Percentiles rank a stretch among this genome's conserved stretches.
Evolutionary conservation across 129 eudicot species (phyloP).

Genomic region (Chrysanthemum seticuspe): DNA sequence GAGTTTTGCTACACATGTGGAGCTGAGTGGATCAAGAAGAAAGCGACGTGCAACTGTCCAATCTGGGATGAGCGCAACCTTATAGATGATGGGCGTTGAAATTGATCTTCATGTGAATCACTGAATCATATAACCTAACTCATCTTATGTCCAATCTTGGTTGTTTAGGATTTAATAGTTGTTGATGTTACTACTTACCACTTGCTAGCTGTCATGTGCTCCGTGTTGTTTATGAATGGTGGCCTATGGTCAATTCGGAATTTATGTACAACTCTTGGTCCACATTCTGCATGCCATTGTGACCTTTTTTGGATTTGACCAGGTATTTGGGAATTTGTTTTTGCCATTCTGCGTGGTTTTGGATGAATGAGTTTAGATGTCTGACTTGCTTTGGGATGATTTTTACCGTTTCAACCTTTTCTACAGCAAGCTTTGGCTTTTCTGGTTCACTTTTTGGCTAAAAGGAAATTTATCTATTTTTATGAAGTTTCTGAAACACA

Average conservation of each 20-base stretch:
- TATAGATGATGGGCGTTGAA: constrained; percentile 1
- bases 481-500: too few relatives aligned
- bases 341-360: neutral
- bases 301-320: neutral
- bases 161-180: neutral
- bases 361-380: too few relatives aligned
- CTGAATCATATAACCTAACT: neutral
- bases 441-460: too few relatives aligned
- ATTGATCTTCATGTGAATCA: neutral
- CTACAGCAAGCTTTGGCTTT: too few relatives aligned
- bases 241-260: neutral
- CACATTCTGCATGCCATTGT: neutral
- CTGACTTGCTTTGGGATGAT: too few relatives aligned
- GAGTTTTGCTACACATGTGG: constrained; percentile 82
- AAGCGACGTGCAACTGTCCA: constrained; percentile 53
- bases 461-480: too few relatives aligned
- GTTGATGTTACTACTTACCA: neutral
- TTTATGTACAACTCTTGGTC: neutral
- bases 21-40: constrained; percentile 65
- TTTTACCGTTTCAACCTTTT: too few relatives aligned
- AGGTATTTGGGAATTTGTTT: neutral
- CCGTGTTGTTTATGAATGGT: neutral
- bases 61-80: constrained; percentile 57
- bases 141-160: neutral
- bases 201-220: neutral